Evolutionary conservation across 1,284 basidiomycete species (phyloP).

Genomic region (Singerocomus inundabilis): DNA sequence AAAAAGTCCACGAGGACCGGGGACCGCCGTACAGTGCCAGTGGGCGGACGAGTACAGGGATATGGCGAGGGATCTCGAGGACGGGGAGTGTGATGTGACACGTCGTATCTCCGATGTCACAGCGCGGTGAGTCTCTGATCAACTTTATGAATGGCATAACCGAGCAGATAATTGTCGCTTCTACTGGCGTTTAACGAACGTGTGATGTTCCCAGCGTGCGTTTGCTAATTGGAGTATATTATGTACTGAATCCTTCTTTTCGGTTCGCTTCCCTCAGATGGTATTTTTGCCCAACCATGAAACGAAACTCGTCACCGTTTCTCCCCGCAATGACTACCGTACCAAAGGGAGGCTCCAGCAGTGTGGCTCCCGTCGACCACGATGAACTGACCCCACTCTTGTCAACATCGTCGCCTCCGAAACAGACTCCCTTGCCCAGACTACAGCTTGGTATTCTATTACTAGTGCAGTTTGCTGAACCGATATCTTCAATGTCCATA

Average conservation of each 20-base stretch:
- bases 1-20: too few relatives aligned
- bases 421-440: conserved; percentile 22
- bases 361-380: neutral
- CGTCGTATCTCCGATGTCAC: too few relatives aligned
- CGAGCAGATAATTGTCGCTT: too few relatives aligned
- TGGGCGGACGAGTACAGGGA: too few relatives aligned
- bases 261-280: neutral
- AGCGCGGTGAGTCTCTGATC: too few relatives aligned
- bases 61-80: too few relatives aligned
- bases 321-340: conserved; percentile 1
- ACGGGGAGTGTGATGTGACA: too few relatives aligned
- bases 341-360: neutral
- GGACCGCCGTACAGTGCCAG: too few relatives aligned
- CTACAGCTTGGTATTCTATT: conserved; percentile 25
- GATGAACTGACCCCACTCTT: conserved; percentile 17
- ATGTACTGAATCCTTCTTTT: neutral
- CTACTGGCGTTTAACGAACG: neutral
- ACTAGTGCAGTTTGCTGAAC: conserved; percentile 26
- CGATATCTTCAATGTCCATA: conserved; percentile 30
- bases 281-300: conserved; percentile 31
- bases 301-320: conserved; percentile 42
- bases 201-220: too few relatives aligned
- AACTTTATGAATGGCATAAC: too few relatives aligned
- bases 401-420: neutral
- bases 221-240: neutral